Evolutionary conservation across 1,139 yeast genomes (phyloP), one percentile per base, ranked within the genome.

Genomic region (Diutina sp.): DNA sequence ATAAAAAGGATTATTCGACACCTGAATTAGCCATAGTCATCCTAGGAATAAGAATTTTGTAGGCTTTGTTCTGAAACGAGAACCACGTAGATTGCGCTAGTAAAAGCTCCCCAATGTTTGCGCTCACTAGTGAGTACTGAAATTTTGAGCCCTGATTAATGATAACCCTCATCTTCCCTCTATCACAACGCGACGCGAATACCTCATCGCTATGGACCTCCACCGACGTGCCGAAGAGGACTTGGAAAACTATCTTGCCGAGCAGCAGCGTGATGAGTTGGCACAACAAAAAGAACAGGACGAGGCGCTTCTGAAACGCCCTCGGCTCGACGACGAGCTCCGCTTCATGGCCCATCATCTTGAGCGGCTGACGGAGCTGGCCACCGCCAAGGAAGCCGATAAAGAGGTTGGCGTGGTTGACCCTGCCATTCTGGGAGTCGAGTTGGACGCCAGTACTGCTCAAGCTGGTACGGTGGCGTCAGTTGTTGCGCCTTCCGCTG

Each of bases 141-240:
- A 21, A 21, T 35, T 35, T 35, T 35, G 41, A 35, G 41, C 41
- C 41, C 41, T n/a, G 41, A 9, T 5, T 35, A 35, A n/a, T 35
- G 41, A 35, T 35, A 35, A 12, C 14, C 14, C 41, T 35, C 41
- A 35, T 11, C n/a, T 35, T 35, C 14, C 41, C 41, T 35, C 14
- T 35, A 35, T 35, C 41, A 35, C 41, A 35, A 35, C 41, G 41
- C 41, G 41, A 11, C 41, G 41, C 41, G 41, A 35, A 35, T 35
- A 35, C 41, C 41, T 35, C 41, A 35, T 35, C 41, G 41, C 41
- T 35, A 50, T 50, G 53, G 53, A 50, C 32, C 53, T 50, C 16
- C 53, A 50, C 44, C 53, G 53, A 16, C 44, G 53, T 21, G 53
- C 53, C 18, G 53, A 50, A 32, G 44, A 50, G 28, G 53, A 50